A percentile compares a stretch with the other conserved stretches of the same genome.
Evolutionary conservation across 2,329 filamentous ascomycete species (phyloP).

Genomic region (Paecilomyces niveus): DNA sequence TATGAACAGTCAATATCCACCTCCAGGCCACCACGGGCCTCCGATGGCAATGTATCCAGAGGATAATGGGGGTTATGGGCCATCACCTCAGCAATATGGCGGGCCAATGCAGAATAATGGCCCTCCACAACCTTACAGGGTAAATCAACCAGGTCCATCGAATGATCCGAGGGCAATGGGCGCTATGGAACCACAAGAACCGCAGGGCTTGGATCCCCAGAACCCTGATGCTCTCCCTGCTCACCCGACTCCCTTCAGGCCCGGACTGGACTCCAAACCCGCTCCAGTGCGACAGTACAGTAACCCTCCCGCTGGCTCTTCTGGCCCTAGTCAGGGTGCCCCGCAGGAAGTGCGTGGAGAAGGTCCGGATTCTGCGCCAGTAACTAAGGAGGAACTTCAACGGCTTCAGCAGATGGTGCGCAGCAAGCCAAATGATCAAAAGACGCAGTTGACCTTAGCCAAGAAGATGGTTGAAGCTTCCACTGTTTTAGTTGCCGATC

Average conservation of each 20-base stretch:
- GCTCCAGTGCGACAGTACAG: constrained; percentile 49
- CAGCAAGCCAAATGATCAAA: constrained; percentile 64
- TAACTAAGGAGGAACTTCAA: constrained; percentile 74
- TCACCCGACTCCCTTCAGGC: constrained; percentile 49
- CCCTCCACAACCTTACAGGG: constrained; percentile 12
- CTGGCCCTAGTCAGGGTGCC: constrained; percentile 15
- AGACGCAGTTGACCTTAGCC: constrained; percentile 64
- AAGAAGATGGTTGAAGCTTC: constrained; percentile 83
- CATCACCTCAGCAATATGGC: constrained; percentile 3
- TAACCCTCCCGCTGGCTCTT: constrained; percentile 28
- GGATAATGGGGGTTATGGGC: constrained; percentile 7
- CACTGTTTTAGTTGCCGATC: constrained; percentile 67
- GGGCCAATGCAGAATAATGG: constrained; percentile 11
- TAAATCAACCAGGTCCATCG: constrained; percentile 10
- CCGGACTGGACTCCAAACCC: constrained; percentile 44
- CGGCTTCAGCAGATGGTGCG: constrained; percentile 63
- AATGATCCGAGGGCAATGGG: background rate
- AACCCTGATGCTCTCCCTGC: constrained; percentile 51
- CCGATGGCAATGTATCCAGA: constrained; percentile 6
- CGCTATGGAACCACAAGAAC: constrained; percentile 10
- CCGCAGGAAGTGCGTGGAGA: constrained; percentile 4
- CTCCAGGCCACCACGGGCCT: constrained; percentile 8
- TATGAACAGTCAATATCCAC: constrained; percentile 9
- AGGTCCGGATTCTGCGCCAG: constrained; percentile 41
- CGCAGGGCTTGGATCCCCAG: constrained; percentile 32